Evolutionary conservation across 352 stramenopile species (phyloP), one percentile per base, ranked within the genome.

Genomic region (Albugo candida): DNA sequence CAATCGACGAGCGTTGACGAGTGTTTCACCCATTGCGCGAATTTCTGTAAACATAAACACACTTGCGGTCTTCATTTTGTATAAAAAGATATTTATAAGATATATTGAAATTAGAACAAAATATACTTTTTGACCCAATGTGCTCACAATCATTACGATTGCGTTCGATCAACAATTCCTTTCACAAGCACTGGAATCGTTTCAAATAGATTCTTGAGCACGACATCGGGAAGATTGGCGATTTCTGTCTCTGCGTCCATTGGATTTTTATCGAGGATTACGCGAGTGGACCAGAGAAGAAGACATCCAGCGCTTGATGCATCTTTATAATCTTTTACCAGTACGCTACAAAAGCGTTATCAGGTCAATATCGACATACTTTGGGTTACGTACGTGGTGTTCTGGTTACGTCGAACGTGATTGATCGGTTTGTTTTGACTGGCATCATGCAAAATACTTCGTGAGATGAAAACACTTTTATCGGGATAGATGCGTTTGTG

Each of bases 161-260:
- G 72, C 27, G 71, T 65, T 24, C 71, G 70, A 44, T 92, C 78
- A 35, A 88, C 67, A 21, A 88, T 67, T 20, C 61, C 73, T 63
- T 92, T 92, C 38, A 92, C 77, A 43, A 77, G 87, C 18, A 87
- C 72, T 0, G 78, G 78, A 18, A 71, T 70, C 54, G 88, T 74
- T 59, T 92, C 78, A 38, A 92, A 92, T 16, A 92, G 50, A 61
- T 92, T 92, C 59, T 84, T 85, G 18, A 92, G 58, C 48, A 92
- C 84, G 50, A 87, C 83, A 48, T 92, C 78, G 27, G 76, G 71
- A 35, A 81, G 74, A 61, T 92, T 92, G 50, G 72, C 69, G 59
- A 82, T 83, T 41, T 65, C 63, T 24, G 67, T 68, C 58, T 86
- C 73, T 36, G 83, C 70, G 16, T 59, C 55, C 20, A 24, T 19